phyloP scores from a whole-genome alignment of 345 rosid species.

The Eucalyptus camaldulensis region DNA sequence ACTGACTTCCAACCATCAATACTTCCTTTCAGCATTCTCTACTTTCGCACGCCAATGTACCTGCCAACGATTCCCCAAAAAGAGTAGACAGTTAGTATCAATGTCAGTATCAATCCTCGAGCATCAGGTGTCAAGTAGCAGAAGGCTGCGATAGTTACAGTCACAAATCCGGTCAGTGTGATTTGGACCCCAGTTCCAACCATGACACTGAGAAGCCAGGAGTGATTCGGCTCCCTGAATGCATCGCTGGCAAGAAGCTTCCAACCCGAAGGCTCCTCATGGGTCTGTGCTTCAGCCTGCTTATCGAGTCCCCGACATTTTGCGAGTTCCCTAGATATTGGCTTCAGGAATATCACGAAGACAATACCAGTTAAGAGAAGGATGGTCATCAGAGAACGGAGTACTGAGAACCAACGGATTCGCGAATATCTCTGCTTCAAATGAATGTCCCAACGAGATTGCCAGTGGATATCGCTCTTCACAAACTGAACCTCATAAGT shows the following conservation, averaged over 20 bases:
- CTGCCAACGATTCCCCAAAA: background rate
- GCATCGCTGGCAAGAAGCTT: background rate
- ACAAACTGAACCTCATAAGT: conserved; percentile 1
- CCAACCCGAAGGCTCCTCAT: conserved; percentile 4
- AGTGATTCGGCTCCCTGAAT: background rate
- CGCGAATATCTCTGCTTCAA: background rate
- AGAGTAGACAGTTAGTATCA: background rate
- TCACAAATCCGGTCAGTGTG: background rate
- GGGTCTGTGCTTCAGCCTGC: conserved; percentile 63
- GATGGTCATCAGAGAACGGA: background rate
- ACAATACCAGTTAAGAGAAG: background rate
- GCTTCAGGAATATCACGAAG: background rate
- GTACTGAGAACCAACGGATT: background rate
- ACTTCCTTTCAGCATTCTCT: background rate
- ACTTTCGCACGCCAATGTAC: background rate
- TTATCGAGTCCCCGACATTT: conserved; percentile 55
- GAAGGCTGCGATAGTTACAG: background rate
- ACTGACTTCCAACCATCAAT: background rate
- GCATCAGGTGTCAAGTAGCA: background rate
- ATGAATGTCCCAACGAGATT: conserved; percentile 1
- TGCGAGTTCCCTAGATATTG: background rate
- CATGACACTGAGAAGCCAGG: background rate
- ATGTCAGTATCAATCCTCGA: background rate
- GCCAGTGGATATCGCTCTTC: background rate
- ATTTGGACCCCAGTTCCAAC: background rate